Evolutionary conservation across 495 filamentous ascomycete species (phyloP).

Genomic region (Emericellopsis terricola): DNA sequence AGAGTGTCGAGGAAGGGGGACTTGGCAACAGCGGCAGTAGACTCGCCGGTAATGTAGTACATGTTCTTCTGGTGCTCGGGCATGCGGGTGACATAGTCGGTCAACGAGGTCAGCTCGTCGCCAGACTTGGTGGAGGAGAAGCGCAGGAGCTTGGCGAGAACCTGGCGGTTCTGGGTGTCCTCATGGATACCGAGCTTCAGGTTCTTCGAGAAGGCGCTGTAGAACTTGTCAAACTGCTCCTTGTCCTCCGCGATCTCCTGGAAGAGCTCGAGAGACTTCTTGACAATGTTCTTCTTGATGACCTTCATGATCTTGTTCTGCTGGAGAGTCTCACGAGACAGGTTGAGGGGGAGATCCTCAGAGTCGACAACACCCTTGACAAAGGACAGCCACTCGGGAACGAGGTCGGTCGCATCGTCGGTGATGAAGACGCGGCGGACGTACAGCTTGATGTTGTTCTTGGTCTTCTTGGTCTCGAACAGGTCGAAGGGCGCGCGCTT

Average conservation of each 20-base stretch:
- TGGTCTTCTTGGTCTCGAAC: constrained; percentile 99
- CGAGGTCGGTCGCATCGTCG: constrained; percentile 95
- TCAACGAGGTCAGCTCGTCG: constrained; percentile 83
- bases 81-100: constrained; percentile 98
- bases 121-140: constrained; percentile 98
- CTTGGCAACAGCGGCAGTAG: constrained; percentile 90
- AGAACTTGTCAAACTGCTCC: constrained; percentile 99
- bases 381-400: constrained; percentile 98
- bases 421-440: constrained; percentile 99
- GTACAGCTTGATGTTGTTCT: constrained; percentile 99
- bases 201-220: constrained; percentile 98
- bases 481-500: constrained; percentile 99
- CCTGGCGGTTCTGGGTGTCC: constrained; percentile 89
- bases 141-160: constrained; percentile 93
- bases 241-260: constrained; percentile 95
- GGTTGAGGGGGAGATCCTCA: constrained; percentile 94
- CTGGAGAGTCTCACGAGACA: constrained; percentile 99
- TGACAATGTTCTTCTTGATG: constrained; percentile 99
- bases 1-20: constrained; percentile 98
- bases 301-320: constrained; percentile 99
- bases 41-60: constrained; percentile 99
- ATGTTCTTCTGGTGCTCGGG: constrained; percentile 99
- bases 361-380: constrained; percentile 99
- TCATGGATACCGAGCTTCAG: constrained; percentile 99
- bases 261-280: constrained; percentile 99